Evolutionary conservation across 805 yeast genomes (phyloP).

Genomic region (Candida ascalaphidarum): DNA sequence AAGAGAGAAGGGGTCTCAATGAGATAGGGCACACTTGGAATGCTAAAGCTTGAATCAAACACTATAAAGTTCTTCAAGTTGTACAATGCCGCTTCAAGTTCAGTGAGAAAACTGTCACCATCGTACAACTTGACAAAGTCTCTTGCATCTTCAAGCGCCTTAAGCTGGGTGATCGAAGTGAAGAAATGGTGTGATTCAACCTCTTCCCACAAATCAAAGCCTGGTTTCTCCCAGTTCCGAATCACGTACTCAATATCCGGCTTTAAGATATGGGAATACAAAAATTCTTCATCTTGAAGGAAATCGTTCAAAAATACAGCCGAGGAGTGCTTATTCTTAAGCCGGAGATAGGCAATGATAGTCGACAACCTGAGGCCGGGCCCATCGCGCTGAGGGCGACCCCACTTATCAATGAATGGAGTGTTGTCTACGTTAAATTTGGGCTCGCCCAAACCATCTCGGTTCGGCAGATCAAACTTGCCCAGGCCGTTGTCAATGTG

Average conservation of each 20-base stretch:
- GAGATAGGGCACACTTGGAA: slow-evolving; percentile 38
- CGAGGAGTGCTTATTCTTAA: slow-evolving; percentile 20
- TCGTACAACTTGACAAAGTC: slow-evolving; percentile 17
- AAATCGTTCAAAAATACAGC: slow-evolving; percentile 14
- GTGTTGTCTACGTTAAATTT: slow-evolving; percentile 65
- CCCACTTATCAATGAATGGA: slow-evolving; percentile 68
- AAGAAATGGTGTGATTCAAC: slow-evolving; percentile 67
- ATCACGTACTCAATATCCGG: slow-evolving; percentile 64
- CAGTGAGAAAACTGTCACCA: slow-evolving; percentile 18
- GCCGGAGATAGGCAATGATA: slow-evolving; percentile 43
- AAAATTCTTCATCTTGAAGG: slow-evolving; percentile 16
- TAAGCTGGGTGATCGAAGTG: slow-evolving; percentile 66
- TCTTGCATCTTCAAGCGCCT: slow-evolving; percentile 56
- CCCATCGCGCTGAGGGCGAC: slow-evolving; percentile 94
- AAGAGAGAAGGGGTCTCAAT: slow-evolving; percentile 57
- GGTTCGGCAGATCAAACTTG: slow-evolving; percentile 26
- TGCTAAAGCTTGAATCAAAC: slow-evolving; percentile 32
- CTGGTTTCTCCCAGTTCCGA: slow-evolving; percentile 49
- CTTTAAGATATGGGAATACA: slow-evolving; percentile 47
- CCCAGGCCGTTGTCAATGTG: slow-evolving; percentile 67
- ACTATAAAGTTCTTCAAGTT: slow-evolving; percentile 30
- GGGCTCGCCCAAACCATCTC: slow-evolving; percentile 79
- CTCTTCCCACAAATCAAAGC: slow-evolving; percentile 96
- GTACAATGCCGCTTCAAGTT: slow-evolving; percentile 20
- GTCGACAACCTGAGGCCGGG: slow-evolving; percentile 78